These are phyloP conservation scores for Naganishia antarctica DNA, from an alignment of 768 basidiomycete genomes.

Conservation along the genomic window DNA sequence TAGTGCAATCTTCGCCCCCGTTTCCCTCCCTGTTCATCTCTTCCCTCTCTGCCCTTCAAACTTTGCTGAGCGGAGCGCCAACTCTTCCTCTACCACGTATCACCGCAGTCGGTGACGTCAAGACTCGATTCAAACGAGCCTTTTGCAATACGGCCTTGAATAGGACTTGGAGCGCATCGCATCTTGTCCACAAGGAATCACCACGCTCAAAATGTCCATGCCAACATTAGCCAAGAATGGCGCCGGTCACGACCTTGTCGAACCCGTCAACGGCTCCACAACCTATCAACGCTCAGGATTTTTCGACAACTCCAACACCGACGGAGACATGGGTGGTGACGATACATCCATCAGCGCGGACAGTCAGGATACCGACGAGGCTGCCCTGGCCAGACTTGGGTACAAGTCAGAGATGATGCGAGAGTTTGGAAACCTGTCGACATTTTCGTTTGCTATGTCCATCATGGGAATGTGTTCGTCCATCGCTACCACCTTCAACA, in stretches of 20 bases:
- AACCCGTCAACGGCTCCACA: conserved; percentile 13
- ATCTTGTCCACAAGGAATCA: too few relatives aligned
- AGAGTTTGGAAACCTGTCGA: conserved; percentile 58
- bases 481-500: conserved; percentile 51
- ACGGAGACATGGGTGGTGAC: conserved; percentile 6
- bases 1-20: too few relatives aligned
- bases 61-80: too few relatives aligned
- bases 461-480: conserved; percentile 38
- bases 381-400: conserved; percentile 25
- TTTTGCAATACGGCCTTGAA: too few relatives aligned
- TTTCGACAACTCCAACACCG: not conserved
- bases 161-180: too few relatives aligned
- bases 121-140: not conserved
- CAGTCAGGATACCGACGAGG: conserved; percentile 25
- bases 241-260: not conserved
- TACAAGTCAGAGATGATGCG: conserved; percentile 60
- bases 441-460: conserved; percentile 47
- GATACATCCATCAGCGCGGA: conserved; percentile 10
- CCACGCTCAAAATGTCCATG: conserved; percentile 3
- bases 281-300: conserved; percentile 10
- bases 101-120: too few relatives aligned
- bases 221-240: conserved; percentile 8
- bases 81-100: too few relatives aligned
- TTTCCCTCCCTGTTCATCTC: too few relatives aligned
- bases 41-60: too few relatives aligned